Base-by-base conservation (phyloP, 345 rosid species). In the Geranium rotundifolium region DNA sequence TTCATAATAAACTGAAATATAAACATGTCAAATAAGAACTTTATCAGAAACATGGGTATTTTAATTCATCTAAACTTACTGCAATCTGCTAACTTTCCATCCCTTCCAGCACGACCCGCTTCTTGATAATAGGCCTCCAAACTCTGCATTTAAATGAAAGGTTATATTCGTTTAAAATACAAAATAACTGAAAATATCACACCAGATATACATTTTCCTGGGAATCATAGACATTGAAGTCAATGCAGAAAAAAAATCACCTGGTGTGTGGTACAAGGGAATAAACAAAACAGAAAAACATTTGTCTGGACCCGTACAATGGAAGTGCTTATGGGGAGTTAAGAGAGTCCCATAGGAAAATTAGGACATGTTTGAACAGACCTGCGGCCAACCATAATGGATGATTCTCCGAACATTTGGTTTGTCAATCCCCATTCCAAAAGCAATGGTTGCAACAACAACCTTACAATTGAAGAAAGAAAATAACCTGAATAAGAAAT, bases 351-450 rank as follows among this genome's bases (percentile, higher is more conserved):
- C 14, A 23, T 16, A 56, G 63, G 65, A 52, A 58, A 54, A 46
- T 56, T n/a, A 60, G 58, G 37, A 30, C 34, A 54, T 18, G 31
- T 62, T 54, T 58, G 59, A 60, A 61, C 23, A 71, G 66, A 88
- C 96, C 96, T 91, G 97, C 18, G 95, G 96, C 97, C 88, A 91
- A 65, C 97, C 97, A 65, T 91, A 91, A 74, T 91, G 97, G 56
- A 91, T 78, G 67, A 91, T 81, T 77, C 79, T 77, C 69, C 95
- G 72, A 54, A 91, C 91, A 69, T 91, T 86, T 71, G 69, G 76
- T 75, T 86, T 86, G 83, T 91, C 95, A 57, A 91, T 91, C 55
- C 96, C 97, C 96, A 91, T 91, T 65, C 97, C 97, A 72, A 91
- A 91, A 56, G 97, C 97, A 64, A 91, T 72, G 17, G 96, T 91